Evolutionary conservation across 371 early-diverging fungal species (phyloP), one percentile per base, ranked within the genome.

Genomic region (Rhizopus stolonifer): DNA sequence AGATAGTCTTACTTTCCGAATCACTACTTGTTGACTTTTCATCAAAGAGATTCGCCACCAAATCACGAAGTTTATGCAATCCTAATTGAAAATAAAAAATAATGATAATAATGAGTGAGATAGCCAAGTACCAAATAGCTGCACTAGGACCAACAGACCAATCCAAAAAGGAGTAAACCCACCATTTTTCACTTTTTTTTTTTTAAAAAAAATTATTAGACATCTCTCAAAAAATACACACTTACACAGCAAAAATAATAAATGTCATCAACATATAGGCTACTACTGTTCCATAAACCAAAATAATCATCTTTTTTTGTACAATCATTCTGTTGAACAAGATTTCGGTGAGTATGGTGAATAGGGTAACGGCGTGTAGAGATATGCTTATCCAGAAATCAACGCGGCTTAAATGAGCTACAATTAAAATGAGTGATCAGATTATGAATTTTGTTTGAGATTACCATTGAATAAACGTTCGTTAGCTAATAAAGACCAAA

Each of bases 221-320:
- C 7, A 29, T 7, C 31, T 7, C 4, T 7, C 4, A 10, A 4
- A 29, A 29, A 29, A 29, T 10, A 29, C 4, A 29, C 10, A 40
- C 78, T 59, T 76, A 67, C 63, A 56, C 65, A 18, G 58, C 68
- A 47, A 68, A 61, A 18, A 77, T 69, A 23, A 83, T 64, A 52
- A 78, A 83, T 2, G 75, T 64, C 38, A 80, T 40, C 17, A 70
- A 67, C 81, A 80, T 77, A 60, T 81, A 83, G 3, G 79, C 14
- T 2, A 80, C 22, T 42, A 80, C 69, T 13, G 74, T 65, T 18
- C 60, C 55, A 7, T 74, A 57, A 0, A 78, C 67, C 10, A 73
- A 34, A 1, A 77, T 3, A 2, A 80, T 67, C 51, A 77, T 67
- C 7, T 63, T 60, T 0, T 67, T 72, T 11, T 65, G 44, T 13